phyloP scores from a whole-genome alignment of 305 asterid species.

The Fraxinus xanthoxyloides region DNA sequence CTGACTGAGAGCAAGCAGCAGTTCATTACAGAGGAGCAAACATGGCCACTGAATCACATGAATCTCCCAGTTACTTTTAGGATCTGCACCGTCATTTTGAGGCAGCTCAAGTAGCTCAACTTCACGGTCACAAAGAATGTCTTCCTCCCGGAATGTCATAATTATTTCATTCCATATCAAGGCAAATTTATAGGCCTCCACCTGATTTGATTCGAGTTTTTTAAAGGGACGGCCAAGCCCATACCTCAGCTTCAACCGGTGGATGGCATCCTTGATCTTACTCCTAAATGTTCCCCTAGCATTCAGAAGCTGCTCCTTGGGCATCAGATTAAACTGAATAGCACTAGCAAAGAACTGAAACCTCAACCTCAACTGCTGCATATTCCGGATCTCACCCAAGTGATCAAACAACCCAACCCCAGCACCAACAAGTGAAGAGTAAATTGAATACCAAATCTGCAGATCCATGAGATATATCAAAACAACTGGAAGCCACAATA shows the following conservation, averaged over 20 bases:
- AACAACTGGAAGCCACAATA: slow-evolving; percentile 50
- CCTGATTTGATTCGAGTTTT: slow-evolving; percentile 46
- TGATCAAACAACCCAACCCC: slow-evolving; percentile 37
- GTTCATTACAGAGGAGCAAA: slow-evolving; percentile 46
- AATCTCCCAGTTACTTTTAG: slow-evolving; percentile 34
- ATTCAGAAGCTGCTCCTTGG: slow-evolving; percentile 48
- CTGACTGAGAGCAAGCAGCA: slow-evolving; percentile 48
- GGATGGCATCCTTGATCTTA: slow-evolving; percentile 44
- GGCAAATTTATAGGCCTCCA: slow-evolving; percentile 48
- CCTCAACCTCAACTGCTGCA: slow-evolving; percentile 49
- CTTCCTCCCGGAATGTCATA: slow-evolving; percentile 48
- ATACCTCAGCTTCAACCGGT: slow-evolving; percentile 46
- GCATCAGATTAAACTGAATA: slow-evolving; percentile 53
- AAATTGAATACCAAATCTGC: slow-evolving; percentile 54
- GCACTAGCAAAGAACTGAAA: slow-evolving; percentile 56
- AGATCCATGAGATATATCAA: slow-evolving; percentile 53
- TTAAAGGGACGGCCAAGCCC: slow-evolving; percentile 50
- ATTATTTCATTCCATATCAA: slow-evolving; percentile 56
- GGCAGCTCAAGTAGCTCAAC: slow-evolving; percentile 51
- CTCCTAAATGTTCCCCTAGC: slow-evolving; percentile 37
- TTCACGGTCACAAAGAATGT: slow-evolving; percentile 45
- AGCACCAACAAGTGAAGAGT: slow-evolving; percentile 45
- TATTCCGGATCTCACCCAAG: slow-evolving; percentile 52
- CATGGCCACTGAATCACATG: slow-evolving; percentile 56
- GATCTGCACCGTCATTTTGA: slow-evolving; percentile 19